Evolutionary conservation across 2,329 filamentous ascomycete species (phyloP).

Genomic region (Tolypocladium amazonense): DNA sequence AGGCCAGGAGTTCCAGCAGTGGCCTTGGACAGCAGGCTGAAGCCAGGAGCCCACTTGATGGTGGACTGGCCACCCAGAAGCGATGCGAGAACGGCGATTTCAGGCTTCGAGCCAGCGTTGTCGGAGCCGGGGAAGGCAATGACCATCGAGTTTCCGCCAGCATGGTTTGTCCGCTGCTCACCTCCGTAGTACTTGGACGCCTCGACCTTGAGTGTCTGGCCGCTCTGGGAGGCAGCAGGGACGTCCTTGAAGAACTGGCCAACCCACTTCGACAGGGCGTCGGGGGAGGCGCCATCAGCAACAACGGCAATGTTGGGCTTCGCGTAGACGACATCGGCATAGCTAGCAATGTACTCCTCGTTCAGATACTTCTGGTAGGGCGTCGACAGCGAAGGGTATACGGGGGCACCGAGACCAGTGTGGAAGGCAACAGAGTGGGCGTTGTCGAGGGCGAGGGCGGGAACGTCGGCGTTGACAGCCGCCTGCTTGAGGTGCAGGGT

Average conservation of each 20-base stretch:
- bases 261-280: conserved; percentile 78
- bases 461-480: conserved; percentile 50
- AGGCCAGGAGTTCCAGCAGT: conserved; percentile 55
- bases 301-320: conserved; percentile 89
- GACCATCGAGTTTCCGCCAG: conserved; percentile 69
- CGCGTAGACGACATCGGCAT: conserved; percentile 68
- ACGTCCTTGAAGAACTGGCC: conserved; percentile 80
- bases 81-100: conserved; percentile 75
- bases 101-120: conserved; percentile 74
- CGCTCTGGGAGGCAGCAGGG: conserved; percentile 40
- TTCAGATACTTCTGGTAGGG: conserved; percentile 73
- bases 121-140: conserved; percentile 89
- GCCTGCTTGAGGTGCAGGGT: conserved; percentile 71
- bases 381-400: conserved; percentile 61
- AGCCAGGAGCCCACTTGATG: conserved; percentile 94
- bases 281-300: conserved; percentile 72
- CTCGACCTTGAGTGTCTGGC: conserved; percentile 44
- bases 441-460: conserved; percentile 68
- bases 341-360: conserved; percentile 63
- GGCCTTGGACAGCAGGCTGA: conserved; percentile 80
- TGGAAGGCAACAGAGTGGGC: conserved; percentile 87
- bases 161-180: conserved; percentile 78
- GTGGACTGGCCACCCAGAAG: conserved; percentile 82
- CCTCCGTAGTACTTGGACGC: conserved; percentile 86
- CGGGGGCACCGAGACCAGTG: conserved; percentile 72